Evolutionary conservation across 495 filamentous ascomycete species (phyloP).

Genomic region (Penicillium salamii): DNA sequence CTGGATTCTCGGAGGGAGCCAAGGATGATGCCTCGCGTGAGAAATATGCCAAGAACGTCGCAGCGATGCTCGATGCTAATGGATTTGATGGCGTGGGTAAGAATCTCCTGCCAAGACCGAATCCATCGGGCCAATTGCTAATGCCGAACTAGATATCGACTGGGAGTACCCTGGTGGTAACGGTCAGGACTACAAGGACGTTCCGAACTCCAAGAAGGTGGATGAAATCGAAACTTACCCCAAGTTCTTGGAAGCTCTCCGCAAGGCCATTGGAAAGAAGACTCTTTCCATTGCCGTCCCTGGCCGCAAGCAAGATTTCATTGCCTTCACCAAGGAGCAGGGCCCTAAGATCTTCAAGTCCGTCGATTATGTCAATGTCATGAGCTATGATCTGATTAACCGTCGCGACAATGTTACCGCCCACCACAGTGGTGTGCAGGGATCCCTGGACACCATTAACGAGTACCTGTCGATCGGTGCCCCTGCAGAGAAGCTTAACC

Average conservation of each 20-base stretch:
- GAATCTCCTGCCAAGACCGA: neutral
- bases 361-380: slow-evolving; percentile 74
- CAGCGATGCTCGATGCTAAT: slow-evolving; percentile 56
- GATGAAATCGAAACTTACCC: slow-evolving; percentile 66
- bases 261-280: slow-evolving; percentile 59
- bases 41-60: slow-evolving; percentile 63
- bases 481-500: slow-evolving; percentile 56
- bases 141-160: slow-evolving; percentile 59
- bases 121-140: too few relatives aligned
- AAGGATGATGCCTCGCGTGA: slow-evolving; percentile 49
- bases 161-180: slow-evolving; percentile 84
- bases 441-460: slow-evolving; percentile 53
- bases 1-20: slow-evolving; percentile 59
- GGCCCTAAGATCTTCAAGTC: slow-evolving; percentile 61
- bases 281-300: slow-evolving; percentile 70
- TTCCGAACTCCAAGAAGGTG: slow-evolving; percentile 58
- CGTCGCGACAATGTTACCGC: slow-evolving; percentile 65
- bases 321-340: slow-evolving; percentile 64
- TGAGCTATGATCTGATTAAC: slow-evolving; percentile 80
- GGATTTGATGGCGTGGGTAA: slow-evolving; percentile 59
- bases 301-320: slow-evolving; percentile 65
- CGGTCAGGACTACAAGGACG: slow-evolving; percentile 68
- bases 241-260: slow-evolving; percentile 57
- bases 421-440: slow-evolving; percentile 61
- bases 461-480: slow-evolving; percentile 60